Conservation (phyloP, 176 grass and related monocot species). For the Eleusine indica region DNA sequence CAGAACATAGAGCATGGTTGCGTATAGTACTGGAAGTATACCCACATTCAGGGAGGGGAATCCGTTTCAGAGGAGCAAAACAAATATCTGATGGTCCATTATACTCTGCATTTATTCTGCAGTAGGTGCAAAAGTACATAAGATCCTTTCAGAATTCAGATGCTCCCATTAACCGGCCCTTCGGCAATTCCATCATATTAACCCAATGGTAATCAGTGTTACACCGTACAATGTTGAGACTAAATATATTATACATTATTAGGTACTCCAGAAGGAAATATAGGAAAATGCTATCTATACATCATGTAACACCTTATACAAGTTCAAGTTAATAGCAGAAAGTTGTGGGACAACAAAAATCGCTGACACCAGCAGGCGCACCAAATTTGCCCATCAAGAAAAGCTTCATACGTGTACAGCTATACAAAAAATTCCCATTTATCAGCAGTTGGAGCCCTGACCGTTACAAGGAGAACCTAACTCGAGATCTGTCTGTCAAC, state of each 20-base stretch:
- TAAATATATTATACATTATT: conserved; percentile 14
- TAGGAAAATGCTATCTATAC: conserved; percentile 22
- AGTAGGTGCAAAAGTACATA: neutral
- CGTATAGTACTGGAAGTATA: neutral
- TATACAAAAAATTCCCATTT: conserved; percentile 2
- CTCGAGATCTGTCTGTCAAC: neutral
- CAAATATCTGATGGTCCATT: neutral
- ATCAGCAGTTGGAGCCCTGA: neutral
- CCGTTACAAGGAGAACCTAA: neutral
- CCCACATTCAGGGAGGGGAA: neutral
- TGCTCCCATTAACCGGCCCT: neutral
- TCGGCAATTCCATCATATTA: neutral
- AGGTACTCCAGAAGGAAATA: neutral
- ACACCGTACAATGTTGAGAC: neutral
- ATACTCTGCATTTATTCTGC: neutral
- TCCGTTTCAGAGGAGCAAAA: neutral
- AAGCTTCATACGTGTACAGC: neutral
- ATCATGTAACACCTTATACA: neutral
- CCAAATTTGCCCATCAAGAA: neutral
- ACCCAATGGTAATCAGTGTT: neutral
- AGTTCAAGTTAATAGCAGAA: neutral
- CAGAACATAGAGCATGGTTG: neutral
- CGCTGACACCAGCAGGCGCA: neutral
- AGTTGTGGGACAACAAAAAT: neutral
- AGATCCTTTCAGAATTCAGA: neutral